phyloP scores from a whole-genome alignment of 2,329 filamentous ascomycete genomes.

The Cyclaneusma minus region DNA sequence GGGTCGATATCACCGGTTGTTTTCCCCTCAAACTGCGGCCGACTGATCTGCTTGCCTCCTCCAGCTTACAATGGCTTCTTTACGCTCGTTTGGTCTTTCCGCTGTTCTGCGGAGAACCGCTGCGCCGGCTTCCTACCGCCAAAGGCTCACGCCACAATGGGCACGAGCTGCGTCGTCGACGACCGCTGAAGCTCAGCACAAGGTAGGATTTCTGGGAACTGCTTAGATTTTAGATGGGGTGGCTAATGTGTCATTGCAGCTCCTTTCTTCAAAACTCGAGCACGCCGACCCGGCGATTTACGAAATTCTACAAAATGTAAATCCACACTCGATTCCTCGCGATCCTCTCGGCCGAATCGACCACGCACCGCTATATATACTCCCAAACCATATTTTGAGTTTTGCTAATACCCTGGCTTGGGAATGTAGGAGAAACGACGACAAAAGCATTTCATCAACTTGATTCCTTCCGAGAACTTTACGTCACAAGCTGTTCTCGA shows the following conservation, averaged over 20 bases:
- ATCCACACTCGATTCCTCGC: too few relatives aligned
- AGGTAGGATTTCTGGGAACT: constrained; percentile 23
- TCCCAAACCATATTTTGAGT: neutral
- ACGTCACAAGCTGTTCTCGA: constrained; percentile 87
- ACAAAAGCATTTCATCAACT: constrained; percentile 97
- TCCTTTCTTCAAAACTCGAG: constrained; percentile 65
- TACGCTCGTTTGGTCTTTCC: constrained; percentile 17
- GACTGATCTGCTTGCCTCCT: too few relatives aligned
- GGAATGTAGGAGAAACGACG: constrained; percentile 82
- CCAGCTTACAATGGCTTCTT: too few relatives aligned
- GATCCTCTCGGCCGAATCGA: too few relatives aligned
- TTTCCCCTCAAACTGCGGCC: constrained; percentile 5
- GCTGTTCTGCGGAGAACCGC: constrained; percentile 10
- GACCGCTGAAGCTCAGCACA: constrained; percentile 38
- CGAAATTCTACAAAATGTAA: constrained; percentile 80
- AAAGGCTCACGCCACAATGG: constrained; percentile 2
- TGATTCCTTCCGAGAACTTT: constrained; percentile 92
- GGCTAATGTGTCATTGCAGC: constrained; percentile 29
- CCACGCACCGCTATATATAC: constrained; percentile 1
- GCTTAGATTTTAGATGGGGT: constrained; percentile 2
- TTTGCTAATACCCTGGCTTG: constrained; percentile 4
- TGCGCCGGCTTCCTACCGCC: constrained; percentile 8
- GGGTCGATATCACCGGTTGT: constrained; percentile 1
- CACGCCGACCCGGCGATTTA: constrained; percentile 78
- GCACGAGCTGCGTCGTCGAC: constrained; percentile 15